These are phyloP conservation scores for Blastobotrys serpentis DNA, from an alignment of 1,139 yeast species.

Conservation along the genomic window DNA sequence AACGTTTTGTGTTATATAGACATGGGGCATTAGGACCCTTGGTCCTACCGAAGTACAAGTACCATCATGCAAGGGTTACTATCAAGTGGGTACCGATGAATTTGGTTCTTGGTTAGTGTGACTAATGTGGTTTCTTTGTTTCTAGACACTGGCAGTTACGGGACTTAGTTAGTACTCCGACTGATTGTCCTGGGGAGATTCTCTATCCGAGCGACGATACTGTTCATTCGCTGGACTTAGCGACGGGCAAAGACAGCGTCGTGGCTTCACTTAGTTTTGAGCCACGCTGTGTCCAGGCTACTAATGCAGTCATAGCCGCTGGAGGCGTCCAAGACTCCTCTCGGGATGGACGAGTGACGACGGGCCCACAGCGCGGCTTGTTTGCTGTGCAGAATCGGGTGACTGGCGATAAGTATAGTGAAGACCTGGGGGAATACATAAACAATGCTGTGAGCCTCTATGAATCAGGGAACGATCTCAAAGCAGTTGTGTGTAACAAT, in stretches of 20 bases:
- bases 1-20: neutral
- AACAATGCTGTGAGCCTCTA: constrained; percentile 75
- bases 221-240: constrained; percentile 47
- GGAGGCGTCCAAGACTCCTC: constrained; percentile 61
- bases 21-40: constrained; percentile 18
- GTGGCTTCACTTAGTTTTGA: constrained; percentile 54
- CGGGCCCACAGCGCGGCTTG: constrained; percentile 47
- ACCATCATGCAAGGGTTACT: constrained; percentile 30
- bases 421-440: constrained; percentile 72
- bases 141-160: constrained; percentile 79
- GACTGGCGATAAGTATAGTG: constrained; percentile 48
- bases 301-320: constrained; percentile 57
- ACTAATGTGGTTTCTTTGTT: neutral
- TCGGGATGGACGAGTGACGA: constrained; percentile 28
- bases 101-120: neutral
- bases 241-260: constrained; percentile 38
- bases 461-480: constrained; percentile 41
- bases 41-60: constrained; percentile 25
- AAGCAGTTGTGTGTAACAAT: constrained; percentile 75
- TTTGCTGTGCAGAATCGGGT: constrained; percentile 56
- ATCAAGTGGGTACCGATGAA: constrained; percentile 30
- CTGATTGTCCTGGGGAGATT: constrained; percentile 41
- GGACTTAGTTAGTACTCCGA: constrained; percentile 55
- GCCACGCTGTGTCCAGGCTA: constrained; percentile 69
- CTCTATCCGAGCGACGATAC: constrained; percentile 51